phyloP scores from a whole-genome alignment of 1,284 basidiomycete species.

The Porodaedalea pini region DNA sequence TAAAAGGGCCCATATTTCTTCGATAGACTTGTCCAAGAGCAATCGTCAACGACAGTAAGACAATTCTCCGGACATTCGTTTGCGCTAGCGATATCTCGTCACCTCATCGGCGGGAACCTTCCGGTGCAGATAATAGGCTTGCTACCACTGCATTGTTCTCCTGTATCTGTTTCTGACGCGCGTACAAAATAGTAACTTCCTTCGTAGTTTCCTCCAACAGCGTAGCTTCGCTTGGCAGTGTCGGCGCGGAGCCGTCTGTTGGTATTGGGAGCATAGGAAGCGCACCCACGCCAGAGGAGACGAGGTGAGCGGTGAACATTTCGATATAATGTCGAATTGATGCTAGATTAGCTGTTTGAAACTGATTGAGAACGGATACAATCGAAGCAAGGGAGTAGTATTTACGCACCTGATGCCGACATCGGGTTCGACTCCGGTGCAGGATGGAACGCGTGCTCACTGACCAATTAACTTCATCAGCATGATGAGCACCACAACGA shows the following conservation, averaged over 20 bases:
- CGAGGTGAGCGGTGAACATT: slow-evolving; percentile 9
- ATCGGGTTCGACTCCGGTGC: slow-evolving; percentile 10
- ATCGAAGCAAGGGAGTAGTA: not conserved
- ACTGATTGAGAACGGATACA: not conserved
- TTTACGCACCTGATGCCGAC: slow-evolving; percentile 4
- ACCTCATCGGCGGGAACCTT: slow-evolving; percentile 7
- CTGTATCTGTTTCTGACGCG: slow-evolving; percentile 17
- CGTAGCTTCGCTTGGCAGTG: slow-evolving; percentile 2
- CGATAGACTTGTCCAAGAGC: no score
- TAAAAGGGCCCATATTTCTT: no score
- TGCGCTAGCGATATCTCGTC: not conserved
- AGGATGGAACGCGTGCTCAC: slow-evolving; percentile 17
- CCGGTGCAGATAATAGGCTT: slow-evolving; percentile 10
- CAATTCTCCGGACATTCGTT: no score
- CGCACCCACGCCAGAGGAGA: slow-evolving; percentile 18
- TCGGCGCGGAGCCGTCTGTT: not conserved
- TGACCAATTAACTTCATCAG: not conserved
- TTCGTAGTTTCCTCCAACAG: slow-evolving; percentile 11
- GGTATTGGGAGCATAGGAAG: slow-evolving; percentile 15
- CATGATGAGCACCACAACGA: not conserved
- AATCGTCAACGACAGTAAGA: no score
- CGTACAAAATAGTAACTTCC: slow-evolving; percentile 10
- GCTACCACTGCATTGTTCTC: slow-evolving; percentile 20
- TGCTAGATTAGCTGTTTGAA: slow-evolving; percentile 5
- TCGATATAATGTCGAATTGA: slow-evolving; percentile 11